phyloP scores from a whole-genome alignment of 805 yeast species.

The Maudiozyma pseudohumilis region DNA sequence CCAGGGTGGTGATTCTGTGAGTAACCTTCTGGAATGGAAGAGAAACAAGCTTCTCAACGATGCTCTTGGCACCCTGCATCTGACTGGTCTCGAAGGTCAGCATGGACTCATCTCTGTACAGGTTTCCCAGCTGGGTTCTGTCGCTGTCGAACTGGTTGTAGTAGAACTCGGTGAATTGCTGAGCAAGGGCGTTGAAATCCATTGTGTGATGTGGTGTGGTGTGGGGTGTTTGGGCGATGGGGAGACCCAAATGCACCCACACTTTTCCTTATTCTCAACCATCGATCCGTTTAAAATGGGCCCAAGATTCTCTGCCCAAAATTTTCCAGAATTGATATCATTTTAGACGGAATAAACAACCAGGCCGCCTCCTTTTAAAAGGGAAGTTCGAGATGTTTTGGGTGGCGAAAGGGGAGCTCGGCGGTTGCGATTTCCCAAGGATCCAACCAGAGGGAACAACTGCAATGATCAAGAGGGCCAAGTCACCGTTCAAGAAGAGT shows the following conservation, averaged over 20 bases:
- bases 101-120: conserved; percentile 96
- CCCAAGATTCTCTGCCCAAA: too few relatives aligned
- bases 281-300: too few relatives aligned
- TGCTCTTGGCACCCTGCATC: conserved; percentile 86
- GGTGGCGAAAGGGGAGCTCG: too few relatives aligned
- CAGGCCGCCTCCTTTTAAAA: too few relatives aligned
- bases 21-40: conserved; percentile 88
- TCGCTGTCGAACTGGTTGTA: conserved; percentile 91
- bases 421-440: too few relatives aligned
- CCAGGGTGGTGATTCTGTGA: conserved; percentile 89
- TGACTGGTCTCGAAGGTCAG: conserved; percentile 91
- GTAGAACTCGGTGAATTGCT: conserved; percentile 89
- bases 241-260: too few relatives aligned
- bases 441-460: too few relatives aligned
- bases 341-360: too few relatives aligned
- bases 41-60: conserved; percentile 82
- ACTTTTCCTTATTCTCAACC: too few relatives aligned
- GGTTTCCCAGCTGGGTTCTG: conserved; percentile 83
- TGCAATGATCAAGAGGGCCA: conserved; percentile 26
- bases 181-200: conserved; percentile 40
- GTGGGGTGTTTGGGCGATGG: neutral
- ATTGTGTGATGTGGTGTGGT: conserved; percentile 24
- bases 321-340: too few relatives aligned
- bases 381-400: too few relatives aligned
- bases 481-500: conserved; percentile 30